Percentiles rank a stretch among this genome's conserved stretches.
Evolutionary conservation across 2,329 filamentous ascomycete species (phyloP).

Genomic region (Xylariales sp.): DNA sequence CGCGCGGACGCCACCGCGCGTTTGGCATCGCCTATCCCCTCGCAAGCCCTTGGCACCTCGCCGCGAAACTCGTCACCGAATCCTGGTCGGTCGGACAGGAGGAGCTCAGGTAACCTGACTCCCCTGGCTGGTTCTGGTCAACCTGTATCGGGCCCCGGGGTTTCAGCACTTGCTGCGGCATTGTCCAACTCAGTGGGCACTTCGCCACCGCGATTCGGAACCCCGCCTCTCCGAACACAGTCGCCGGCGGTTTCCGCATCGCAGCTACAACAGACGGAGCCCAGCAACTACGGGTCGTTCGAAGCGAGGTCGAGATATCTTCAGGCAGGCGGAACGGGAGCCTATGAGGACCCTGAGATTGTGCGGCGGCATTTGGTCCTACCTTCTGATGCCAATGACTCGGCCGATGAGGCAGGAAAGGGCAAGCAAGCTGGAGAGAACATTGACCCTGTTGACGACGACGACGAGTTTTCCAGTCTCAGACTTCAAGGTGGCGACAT

Average conservation of each 20-base stretch:
- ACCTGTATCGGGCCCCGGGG: conserved; percentile 69
- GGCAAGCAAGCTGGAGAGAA: conserved; percentile 45
- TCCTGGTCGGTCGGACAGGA: conserved; percentile 28
- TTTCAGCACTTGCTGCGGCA: conserved; percentile 86
- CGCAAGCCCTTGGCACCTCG: conserved; percentile 38
- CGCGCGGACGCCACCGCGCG: conserved; percentile 58
- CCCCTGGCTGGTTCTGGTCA: conserved; percentile 63
- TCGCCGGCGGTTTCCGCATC: conserved; percentile 52
- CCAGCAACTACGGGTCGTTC: conserved; percentile 82
- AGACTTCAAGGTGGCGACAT: conserved; percentile 92
- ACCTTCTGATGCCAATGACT: conserved; percentile 47
- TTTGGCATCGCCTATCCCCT: conserved; percentile 55
- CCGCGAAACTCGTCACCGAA: conserved; percentile 43
- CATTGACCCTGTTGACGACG: conserved; percentile 39
- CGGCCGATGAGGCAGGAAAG: conserved; percentile 40
- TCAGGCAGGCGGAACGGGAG: conserved; percentile 45
- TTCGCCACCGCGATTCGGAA: conserved; percentile 66
- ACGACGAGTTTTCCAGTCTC: conserved; percentile 90
- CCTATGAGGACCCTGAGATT: conserved; percentile 86
- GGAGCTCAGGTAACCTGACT: conserved; percentile 42
- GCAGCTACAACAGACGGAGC: conserved; percentile 40
- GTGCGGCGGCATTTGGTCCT: conserved; percentile 84
- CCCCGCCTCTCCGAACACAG: conserved; percentile 53
- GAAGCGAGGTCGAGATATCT: conserved; percentile 58
- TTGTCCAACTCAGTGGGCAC: conserved; percentile 69